Conservation (phyloP, 1,284 basidiomycete genomes). For the Sphagnurus paluster region DNA sequence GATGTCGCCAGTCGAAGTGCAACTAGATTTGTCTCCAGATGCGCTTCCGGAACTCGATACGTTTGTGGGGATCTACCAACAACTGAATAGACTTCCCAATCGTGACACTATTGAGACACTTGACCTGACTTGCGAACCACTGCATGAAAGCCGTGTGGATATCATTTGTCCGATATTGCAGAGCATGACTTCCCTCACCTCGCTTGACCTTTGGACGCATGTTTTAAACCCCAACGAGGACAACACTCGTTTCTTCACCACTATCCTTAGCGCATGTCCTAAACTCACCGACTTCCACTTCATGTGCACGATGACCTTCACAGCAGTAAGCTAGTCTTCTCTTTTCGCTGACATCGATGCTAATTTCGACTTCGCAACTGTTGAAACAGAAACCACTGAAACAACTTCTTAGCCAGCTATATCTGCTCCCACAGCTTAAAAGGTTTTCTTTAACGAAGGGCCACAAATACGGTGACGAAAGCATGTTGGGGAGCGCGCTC, state of each 20-base stretch:
- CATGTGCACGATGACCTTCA: conserved; percentile 47
- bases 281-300: conserved; percentile 44
- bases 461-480: conserved; percentile 42
- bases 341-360: not conserved
- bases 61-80: conserved; percentile 46
- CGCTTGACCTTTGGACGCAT: conserved; percentile 45
- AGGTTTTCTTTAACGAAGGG: conserved; percentile 46
- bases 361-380: not conserved
- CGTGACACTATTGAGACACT: conserved; percentile 35
- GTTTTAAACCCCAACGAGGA: conserved; percentile 32
- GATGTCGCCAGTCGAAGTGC: conserved; percentile 40
- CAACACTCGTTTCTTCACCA: conserved; percentile 33
- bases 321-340: conserved; percentile 27
- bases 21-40: conserved; percentile 27
- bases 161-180: conserved; percentile 33
- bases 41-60: conserved; percentile 36
- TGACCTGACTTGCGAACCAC: conserved; percentile 46
- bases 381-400: conserved; percentile 35
- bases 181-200: conserved; percentile 35
- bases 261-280: conserved; percentile 32
- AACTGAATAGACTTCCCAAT: conserved; percentile 36
- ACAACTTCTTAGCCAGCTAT: conserved; percentile 34
- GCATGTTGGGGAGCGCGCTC: conserved; percentile 40
- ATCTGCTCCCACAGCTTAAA: conserved; percentile 36
- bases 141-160: conserved; percentile 35